Base-by-base conservation (phyloP, 108 stramenopile genomes). In the Skeletonema costatum region DNA sequence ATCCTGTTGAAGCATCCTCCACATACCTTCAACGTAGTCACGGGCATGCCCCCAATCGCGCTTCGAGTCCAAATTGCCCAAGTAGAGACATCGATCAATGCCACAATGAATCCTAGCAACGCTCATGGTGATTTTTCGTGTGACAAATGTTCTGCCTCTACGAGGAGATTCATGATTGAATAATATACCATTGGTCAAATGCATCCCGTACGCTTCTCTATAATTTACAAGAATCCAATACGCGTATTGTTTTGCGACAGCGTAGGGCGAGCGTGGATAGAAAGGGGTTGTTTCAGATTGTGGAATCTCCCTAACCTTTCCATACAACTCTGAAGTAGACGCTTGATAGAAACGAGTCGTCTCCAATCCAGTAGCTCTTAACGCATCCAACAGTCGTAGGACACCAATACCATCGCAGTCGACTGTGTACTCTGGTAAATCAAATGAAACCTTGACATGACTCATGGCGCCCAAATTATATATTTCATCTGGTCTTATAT, bases 21-120 rank as follows among this genome's bases (percentile, higher is more conserved):
- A 91, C 90, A 91, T 91, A 41, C 90, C 90, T 71, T 87, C 81
- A 53, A 91, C 86, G 81, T 91, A 91, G 86, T 91, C 90, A 32
- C 71, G 77, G 19, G 90, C 90, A 77, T 90, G 89, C 16, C 90
- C 90, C 90, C 90, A 91, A 66, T 91, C 90, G 25, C 89, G 78
- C 83, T 90, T 85, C 11, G 89, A 64, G 75, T 90, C 87, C 41
- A 89, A 73, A 85, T 90, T 90, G 32, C 90, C 90, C 6, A 91
- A 84, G 82, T 77, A 89, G 21, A 90, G 76, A 44, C 61, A 66
- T 70, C 84, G 77, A 70, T 89, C 87, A 64, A 70, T 30, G 38
- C 87, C 87, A 4, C 35, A 44, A 30, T 64, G 51, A 71, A 90
- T 90, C 56, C 86, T 78, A 12, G 85, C 88, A 13, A 90, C 89